Percentiles rank a stretch among this genome's conserved stretches.
Evolutionary conservation across 2,329 filamentous ascomycete species (phyloP).

Genomic region (Diplocarpon mali): DNA sequence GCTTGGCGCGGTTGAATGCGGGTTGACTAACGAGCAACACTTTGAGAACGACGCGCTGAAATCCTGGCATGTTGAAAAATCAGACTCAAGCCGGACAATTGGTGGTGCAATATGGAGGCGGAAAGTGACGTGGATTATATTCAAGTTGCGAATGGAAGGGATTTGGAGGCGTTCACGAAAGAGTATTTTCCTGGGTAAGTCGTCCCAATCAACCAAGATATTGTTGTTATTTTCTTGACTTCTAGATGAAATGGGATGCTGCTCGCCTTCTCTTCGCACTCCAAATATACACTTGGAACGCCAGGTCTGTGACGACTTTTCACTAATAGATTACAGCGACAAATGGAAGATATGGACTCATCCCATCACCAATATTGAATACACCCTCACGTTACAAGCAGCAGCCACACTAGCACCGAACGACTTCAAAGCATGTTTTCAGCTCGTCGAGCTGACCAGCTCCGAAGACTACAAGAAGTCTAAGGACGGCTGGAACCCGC

Average conservation of each 20-base stretch:
- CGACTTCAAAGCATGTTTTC: conserved; percentile 43
- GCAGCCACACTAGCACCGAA: conserved; percentile 30
- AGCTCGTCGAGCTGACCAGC: conserved; percentile 52
- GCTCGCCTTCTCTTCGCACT: background rate
- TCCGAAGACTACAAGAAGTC: conserved; percentile 52
- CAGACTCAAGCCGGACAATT: no score
- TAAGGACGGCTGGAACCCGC: conserved; percentile 49
- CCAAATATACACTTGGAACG: no score
- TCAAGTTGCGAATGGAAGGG: conserved; percentile 37
- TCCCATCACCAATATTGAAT: conserved; percentile 32
- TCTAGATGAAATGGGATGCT: background rate
- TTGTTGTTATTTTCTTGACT: background rate
- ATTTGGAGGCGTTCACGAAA: conserved; percentile 37
- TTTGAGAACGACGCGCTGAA: background rate
- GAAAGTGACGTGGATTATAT: conserved; percentile 26
- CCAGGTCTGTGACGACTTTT: no score
- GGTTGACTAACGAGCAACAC: background rate
- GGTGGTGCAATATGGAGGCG: background rate
- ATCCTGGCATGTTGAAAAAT: background rate
- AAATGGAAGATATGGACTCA: conserved; percentile 37
- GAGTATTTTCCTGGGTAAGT: conserved; percentile 39
- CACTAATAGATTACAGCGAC: background rate
- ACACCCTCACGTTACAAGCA: conserved; percentile 34
- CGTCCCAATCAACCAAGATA: background rate
- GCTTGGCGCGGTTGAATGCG: background rate